Evolutionary conservation across 805 yeast species (phyloP).

Genomic region (Candida nonsorbophila): DNA sequence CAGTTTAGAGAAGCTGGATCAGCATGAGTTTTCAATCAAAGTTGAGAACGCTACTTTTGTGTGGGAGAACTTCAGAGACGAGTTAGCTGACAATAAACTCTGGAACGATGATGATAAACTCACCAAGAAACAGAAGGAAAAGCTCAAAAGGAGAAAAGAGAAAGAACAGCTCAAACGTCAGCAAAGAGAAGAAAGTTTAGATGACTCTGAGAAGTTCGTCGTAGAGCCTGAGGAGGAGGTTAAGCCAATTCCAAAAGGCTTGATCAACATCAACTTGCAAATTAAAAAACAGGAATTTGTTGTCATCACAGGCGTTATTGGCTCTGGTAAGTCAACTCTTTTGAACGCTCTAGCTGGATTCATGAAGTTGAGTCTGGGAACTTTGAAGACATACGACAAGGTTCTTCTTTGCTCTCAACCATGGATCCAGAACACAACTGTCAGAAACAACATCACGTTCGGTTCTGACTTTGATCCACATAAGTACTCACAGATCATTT

Average conservation of each 20-base stretch:
- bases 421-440: slow-evolving; percentile 41
- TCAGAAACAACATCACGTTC: slow-evolving; percentile 34
- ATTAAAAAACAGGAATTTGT: slow-evolving; percentile 30
- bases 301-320: slow-evolving; percentile 38
- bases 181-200: slow-evolving; percentile 2
- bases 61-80: slow-evolving; percentile 27
- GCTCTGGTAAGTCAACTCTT: slow-evolving; percentile 39
- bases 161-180: slow-evolving; percentile 5
- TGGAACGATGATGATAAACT: slow-evolving; percentile 16
- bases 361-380: slow-evolving; percentile 27
- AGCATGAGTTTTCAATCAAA: slow-evolving; percentile 14
- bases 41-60: slow-evolving; percentile 21
- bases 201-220: neutral
- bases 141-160: slow-evolving; percentile 8
- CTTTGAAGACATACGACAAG: slow-evolving; percentile 20
- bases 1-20: slow-evolving; percentile 3
- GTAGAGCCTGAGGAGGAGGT: neutral
- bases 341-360: slow-evolving; percentile 35
- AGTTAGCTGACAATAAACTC: slow-evolving; percentile 14
- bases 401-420: slow-evolving; percentile 31
- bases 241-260: slow-evolving; percentile 15
- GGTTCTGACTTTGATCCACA: slow-evolving; percentile 26
- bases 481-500: slow-evolving; percentile 21
- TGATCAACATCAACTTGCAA: slow-evolving; percentile 24
- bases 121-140: slow-evolving; percentile 9